Evolutionary conservation across 1,139 yeast genomes (phyloP).

Genomic region (Zygoascus sp.): DNA sequence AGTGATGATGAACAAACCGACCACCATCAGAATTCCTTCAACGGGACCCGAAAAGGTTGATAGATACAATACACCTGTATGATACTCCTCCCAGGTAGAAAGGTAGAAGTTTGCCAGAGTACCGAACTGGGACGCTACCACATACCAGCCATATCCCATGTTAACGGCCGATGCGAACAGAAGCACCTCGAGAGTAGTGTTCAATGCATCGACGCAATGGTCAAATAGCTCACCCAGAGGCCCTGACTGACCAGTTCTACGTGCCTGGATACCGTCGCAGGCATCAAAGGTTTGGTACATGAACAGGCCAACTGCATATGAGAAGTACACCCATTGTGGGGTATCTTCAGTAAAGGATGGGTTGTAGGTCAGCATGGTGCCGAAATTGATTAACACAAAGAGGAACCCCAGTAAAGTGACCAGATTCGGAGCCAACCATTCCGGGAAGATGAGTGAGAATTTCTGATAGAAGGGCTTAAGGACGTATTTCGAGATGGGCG

Average conservation of each 20-base stretch:
- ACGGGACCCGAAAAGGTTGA: conserved; percentile 90
- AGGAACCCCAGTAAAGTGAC: conserved; percentile 75
- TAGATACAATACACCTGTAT: conserved; percentile 77
- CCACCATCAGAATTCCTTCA: conserved; percentile 76
- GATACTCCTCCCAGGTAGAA: conserved; percentile 95
- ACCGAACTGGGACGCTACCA: conserved; percentile 68
- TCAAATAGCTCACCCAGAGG: conserved; percentile 94
- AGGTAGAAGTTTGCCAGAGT: conserved; percentile 74
- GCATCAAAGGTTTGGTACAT: conserved; percentile 95
- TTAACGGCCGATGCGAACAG: conserved; percentile 70
- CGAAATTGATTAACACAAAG: conserved; percentile 61
- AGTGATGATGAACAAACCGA: conserved; percentile 52
- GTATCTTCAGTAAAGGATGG: conserved; percentile 55
- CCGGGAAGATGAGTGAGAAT: conserved; percentile 72
- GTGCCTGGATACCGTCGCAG: conserved; percentile 92
- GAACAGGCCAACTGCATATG: conserved; percentile 79
- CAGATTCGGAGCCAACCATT: conserved; percentile 79
- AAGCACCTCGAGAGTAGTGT: conserved; percentile 74
- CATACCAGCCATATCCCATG: conserved; percentile 62
- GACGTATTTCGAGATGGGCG: conserved; percentile 66
- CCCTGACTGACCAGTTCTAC: conserved; percentile 87
- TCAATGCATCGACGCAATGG: conserved; percentile 86
- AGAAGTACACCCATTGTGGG: conserved; percentile 80
- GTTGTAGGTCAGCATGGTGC: conserved; percentile 66
- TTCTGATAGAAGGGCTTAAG: conserved; percentile 68